Evolutionary conservation across 305 asterid genomes (phyloP).

Genomic region (Rubia tinctorum): DNA sequence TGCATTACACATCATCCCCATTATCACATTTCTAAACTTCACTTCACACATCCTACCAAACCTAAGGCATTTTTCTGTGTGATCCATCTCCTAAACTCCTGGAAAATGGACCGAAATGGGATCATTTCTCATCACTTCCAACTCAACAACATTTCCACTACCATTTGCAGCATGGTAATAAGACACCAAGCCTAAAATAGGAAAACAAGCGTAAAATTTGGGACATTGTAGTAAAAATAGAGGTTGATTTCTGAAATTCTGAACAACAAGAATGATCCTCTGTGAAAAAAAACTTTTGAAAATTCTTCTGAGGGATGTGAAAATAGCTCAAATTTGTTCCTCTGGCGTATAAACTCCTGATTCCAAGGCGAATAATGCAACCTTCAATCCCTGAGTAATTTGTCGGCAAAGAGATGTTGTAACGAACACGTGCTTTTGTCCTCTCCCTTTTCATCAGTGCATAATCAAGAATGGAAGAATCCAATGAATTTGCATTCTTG

Average conservation of each 20-base stretch:
- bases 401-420: slow-evolving; percentile 45
- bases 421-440: slow-evolving; percentile 46
- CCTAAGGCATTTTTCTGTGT: slow-evolving; percentile 50
- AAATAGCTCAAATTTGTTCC: slow-evolving; percentile 44
- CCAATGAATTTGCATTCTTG: slow-evolving; percentile 36
- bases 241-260: slow-evolving; percentile 66
- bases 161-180: slow-evolving; percentile 38
- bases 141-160: slow-evolving; percentile 24
- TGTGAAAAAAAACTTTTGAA: slow-evolving; percentile 52
- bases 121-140: slow-evolving; percentile 23
- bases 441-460: slow-evolving; percentile 30
- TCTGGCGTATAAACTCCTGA: slow-evolving; percentile 39
- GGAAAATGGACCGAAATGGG: slow-evolving; percentile 51
- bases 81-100: too few species aligned
- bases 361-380: slow-evolving; percentile 44
- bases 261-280: slow-evolving; percentile 56
- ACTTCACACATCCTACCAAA: slow-evolving; percentile 40
- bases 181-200: slow-evolving; percentile 60
- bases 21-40: slow-evolving; percentile 42
- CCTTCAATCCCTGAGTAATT: slow-evolving; percentile 49
- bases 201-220: slow-evolving; percentile 48
- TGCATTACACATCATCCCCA: slow-evolving; percentile 34
- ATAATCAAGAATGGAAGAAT: slow-evolving; percentile 42
- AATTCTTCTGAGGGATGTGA: slow-evolving; percentile 35
- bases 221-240: slow-evolving; percentile 48